Base-by-base conservation (phyloP, 768 basidiomycete genomes). In the Leccinum subtestaceum region DNA sequence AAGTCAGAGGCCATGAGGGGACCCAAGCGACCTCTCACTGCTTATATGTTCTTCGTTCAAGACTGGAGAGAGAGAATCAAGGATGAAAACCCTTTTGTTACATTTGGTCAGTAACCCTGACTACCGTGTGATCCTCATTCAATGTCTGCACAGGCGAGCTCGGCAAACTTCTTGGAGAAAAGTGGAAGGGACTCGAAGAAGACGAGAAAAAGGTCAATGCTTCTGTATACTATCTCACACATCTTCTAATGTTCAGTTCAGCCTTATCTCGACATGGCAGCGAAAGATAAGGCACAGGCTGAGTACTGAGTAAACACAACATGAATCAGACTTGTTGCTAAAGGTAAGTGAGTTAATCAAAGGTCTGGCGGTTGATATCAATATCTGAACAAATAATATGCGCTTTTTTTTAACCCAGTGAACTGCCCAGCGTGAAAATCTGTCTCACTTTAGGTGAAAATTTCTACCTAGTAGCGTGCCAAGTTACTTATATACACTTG, bases 31-130 rank as follows among this genome's bases (percentile, higher is more conserved):
- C 89, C 93, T 0, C 82, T 97, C 49, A 96, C 95, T 27, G 94
- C 96, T 43, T 98, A 97, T 80, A 97, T 98, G 96, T 95, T 95
- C 89, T 98, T 98, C 83, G 88, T 86, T 67, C 91, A 95, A 74
- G 95, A 94, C 75, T 90, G 93, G 91, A 84, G 95, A 71, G 91
- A 95, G 76, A 85, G 90, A 72, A 91, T 98, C 83, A 96, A 95
- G 86, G 71, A 84, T 58, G 94, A 97, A 78, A 96, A 98, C 78
- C 95, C 95, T 52, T 93, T 95, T 59, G 94, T 93, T 29, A 82
- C 88, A 56, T 98, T 98, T 70, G 95, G 95, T 91, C 64, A 60
- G 70, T 64, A 81, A 63, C 60, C 19, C 49, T 21, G 13, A 11
- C 27, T 51, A 17, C 5, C 34, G 53, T 58, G 52, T 46, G 46